Base-by-base conservation (phyloP, 108 stramenopile genomes). In the Skeletonema costatum region DNA sequence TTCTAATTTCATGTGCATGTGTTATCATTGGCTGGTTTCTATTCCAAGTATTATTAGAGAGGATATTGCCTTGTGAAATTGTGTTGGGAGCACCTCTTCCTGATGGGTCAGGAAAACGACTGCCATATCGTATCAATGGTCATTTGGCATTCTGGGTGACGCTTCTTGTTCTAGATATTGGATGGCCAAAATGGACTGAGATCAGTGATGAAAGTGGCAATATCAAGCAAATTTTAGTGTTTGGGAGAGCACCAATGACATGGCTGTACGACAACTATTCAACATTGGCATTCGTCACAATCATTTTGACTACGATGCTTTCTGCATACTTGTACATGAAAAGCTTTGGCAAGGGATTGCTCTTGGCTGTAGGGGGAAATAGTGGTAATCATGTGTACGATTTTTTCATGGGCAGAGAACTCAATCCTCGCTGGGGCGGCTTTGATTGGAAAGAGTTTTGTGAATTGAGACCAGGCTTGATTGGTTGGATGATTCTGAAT, bases 361-460 rank as follows among this genome's bases (percentile, higher is more conserved):
- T 97, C 64, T 79, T 98, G 66, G 97, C 97, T 42, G 80, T 85
- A 19, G 93, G 88, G 1, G 97, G 97, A 1, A 75, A 96, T 73
- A 95, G 92, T 17, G 93, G 96, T 60, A 93, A 83, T 77, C 65
- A 70, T 29, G 7, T 89, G 17, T 99, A 99, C 70, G 97, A 99
- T 86, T 98, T 95, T 78, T 99, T 92, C 78, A 97, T 99, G 70
- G 99, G 99, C 14, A 87, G 99, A 16, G 98, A 99, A 81, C 86
- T 99, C 8, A 99, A 99, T 90, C 99, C 99, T 29, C 92, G 99
- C 30, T 69, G 87, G 39, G 81, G 83, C 1, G 65, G 78, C 21
- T 93, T 98, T 72, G 99, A 99, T 77, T 93, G 97, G 88, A 99
- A 99, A 76, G 91, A 88, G 60, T 99, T 99, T 82, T 98, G 97